phyloP scores from a whole-genome alignment of 495 filamentous ascomycete species.

The Neurospora sp. region DNA sequence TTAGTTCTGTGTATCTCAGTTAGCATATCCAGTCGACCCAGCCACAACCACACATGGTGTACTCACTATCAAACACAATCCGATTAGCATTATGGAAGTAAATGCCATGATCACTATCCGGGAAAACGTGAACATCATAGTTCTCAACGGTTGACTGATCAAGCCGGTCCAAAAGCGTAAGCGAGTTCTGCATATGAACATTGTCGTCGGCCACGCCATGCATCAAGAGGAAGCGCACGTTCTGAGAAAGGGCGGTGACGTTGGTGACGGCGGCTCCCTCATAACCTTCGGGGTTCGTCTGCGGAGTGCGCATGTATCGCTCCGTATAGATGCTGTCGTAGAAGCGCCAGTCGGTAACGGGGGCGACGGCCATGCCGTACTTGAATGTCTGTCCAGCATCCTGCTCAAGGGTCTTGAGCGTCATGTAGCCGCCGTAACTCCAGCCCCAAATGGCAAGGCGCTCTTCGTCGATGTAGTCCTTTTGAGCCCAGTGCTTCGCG shows the following conservation, averaged over 20 bases:
- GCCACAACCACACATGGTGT: neutral
- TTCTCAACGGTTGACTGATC: slow-evolving; percentile 81
- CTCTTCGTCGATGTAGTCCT: slow-evolving; percentile 71
- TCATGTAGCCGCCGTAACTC: slow-evolving; percentile 96
- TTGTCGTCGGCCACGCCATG: slow-evolving; percentile 94
- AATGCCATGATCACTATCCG: slow-evolving; percentile 92
- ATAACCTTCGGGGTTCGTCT: slow-evolving; percentile 71
- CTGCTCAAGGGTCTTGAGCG: slow-evolving; percentile 87
- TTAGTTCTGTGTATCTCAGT: slow-evolving; percentile 51
- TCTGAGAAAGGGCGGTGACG: slow-evolving; percentile 54
- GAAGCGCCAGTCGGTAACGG: slow-evolving; percentile 93
- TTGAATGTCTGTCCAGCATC: slow-evolving; percentile 84
- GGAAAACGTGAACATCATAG: slow-evolving; percentile 93
- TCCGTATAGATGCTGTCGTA: slow-evolving; percentile 97
- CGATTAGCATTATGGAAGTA: slow-evolving; percentile 87
- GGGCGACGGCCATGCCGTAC: slow-evolving; percentile 96
- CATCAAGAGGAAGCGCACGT: slow-evolving; percentile 84
- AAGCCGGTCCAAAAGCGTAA: slow-evolving; percentile 76
- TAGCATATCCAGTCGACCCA: slow-evolving; percentile 1
- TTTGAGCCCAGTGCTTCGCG: slow-evolving; percentile 74
- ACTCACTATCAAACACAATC: slow-evolving; percentile 91
- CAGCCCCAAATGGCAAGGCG: slow-evolving; percentile 95
- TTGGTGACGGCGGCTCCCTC: slow-evolving; percentile 63
- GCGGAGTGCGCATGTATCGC: slow-evolving; percentile 88
- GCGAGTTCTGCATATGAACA: slow-evolving; percentile 88